A percentile compares a stretch with the other conserved stretches of the same genome.
Evolutionary conservation across 2,329 filamentous ascomycete genomes (phyloP).

Genomic region (Beauveria sp.): DNA sequence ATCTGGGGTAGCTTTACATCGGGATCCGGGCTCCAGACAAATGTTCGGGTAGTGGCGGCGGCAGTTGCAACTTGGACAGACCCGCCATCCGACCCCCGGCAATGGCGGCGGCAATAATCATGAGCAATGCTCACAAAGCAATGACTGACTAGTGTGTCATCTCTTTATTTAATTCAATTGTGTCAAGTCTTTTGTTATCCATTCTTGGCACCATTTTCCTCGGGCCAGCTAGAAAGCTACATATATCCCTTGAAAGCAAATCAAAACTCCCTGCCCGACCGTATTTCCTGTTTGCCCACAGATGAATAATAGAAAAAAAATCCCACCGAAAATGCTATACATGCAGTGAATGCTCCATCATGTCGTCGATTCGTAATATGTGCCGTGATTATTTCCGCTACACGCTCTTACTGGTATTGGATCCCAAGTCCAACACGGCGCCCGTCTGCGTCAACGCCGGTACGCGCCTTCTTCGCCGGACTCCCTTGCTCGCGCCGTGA

Average conservation of each 20-base stretch:
- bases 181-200: not conserved
- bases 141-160: too few species aligned
- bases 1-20: constrained; percentile 6
- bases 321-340: not conserved
- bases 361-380: not conserved
- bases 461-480: constrained; percentile 44
- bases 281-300: not conserved
- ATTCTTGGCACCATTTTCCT: not conserved
- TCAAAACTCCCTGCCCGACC: not conserved
- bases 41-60: constrained; percentile 9
- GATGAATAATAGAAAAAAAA: not conserved
- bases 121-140: too few species aligned
- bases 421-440: constrained; percentile 45
- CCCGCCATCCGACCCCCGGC: not conserved
- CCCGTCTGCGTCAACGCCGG: constrained; percentile 32
- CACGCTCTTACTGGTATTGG: constrained; percentile 31
- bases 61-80: constrained; percentile 1
- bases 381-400: not conserved
- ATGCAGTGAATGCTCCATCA: not conserved
- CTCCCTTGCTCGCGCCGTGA: constrained; percentile 27
- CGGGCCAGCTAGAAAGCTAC: not conserved
- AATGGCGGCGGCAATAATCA: not conserved
- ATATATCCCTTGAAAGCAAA: not conserved
- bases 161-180: too few species aligned
- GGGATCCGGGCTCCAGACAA: not conserved